Evolutionary conservation across 2,329 filamentous ascomycete genomes (phyloP).

Genomic region (Dissoconium aciculare): DNA sequence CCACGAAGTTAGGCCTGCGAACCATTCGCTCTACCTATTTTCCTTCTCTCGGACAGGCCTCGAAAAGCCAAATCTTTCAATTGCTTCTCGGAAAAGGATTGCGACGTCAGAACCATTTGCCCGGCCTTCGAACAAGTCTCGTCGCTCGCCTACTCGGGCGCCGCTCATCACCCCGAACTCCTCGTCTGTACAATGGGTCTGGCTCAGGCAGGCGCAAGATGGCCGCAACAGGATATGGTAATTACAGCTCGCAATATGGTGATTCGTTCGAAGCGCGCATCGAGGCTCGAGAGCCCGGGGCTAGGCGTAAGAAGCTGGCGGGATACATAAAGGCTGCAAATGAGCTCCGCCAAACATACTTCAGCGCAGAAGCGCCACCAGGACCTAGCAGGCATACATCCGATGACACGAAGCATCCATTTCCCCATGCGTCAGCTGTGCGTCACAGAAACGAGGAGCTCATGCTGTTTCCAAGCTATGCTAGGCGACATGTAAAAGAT

Average conservation of each 20-base stretch:
- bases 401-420: conserved; percentile 40
- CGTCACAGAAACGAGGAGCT: conserved; percentile 76
- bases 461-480: conserved; percentile 90
- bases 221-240: conserved; percentile 17
- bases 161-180: conserved; percentile 17
- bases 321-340: conserved; percentile 58
- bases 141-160: not conserved
- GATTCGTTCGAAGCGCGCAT: conserved; percentile 20
- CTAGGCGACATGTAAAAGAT: conserved; percentile 50
- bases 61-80: not conserved
- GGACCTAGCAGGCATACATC: conserved; percentile 9
- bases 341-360: conserved; percentile 52
- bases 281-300: conserved; percentile 44
- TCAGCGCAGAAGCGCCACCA: conserved; percentile 23
- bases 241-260: conserved; percentile 22
- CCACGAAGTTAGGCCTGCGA: not conserved
- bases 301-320: conserved; percentile 63
- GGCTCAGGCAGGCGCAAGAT: conserved; percentile 16
- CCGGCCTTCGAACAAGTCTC: not conserved
- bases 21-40: not conserved
- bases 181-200: conserved; percentile 22
- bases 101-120: not conserved
- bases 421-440: conserved; percentile 71
- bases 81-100: conserved; percentile 1
- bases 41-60: not conserved